Base-by-base conservation (phyloP, 306 rosid genomes). In the Cicer bijugum region DNA sequence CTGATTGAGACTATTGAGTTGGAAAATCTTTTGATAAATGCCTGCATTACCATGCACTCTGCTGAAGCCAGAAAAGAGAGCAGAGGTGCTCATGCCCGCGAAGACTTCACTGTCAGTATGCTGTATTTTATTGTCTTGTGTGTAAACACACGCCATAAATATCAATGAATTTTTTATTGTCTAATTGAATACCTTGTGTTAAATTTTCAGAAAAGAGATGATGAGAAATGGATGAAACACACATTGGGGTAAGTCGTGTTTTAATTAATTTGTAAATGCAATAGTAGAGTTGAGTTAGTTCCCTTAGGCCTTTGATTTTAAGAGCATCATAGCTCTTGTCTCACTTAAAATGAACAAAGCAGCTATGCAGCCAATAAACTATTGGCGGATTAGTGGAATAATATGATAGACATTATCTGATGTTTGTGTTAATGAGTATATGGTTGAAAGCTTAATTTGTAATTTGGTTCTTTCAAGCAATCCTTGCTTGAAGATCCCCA, bases 21-120 rank as follows among this genome's bases (percentile, higher is more conserved):
- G 84, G 97, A 90, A 81, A 90, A 90, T 77, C 93, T 90, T 74
- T 82, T 91, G 85, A 88, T 91, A 84, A 91, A 89, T 89, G 92
- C 97, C 11, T 84, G 86, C 64, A 48, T 91, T 85, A 91, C 94
- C 52, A 82, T 91, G 94, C 94, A 87, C 81, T 91, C 97, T 58
- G 97, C 97, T 58, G 97, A 91, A 86, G 97, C 97, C 57, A 87
- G 97, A 86, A 82, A 92, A 85, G 97, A 92, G 83, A 92, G 96
- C 75, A 83, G 97, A 84, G 97, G 97, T 40, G 97, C 97, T 47
- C 97, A 92, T 78, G 94, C 94, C 47, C 97, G 91, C 1, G 97
- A 92, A 82, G 97, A 92, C 78, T 92, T 92, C 79, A 63, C 89
- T 40, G 97, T 92, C 46, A 57, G 92, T 85, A 6, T 72, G 47